Evolutionary conservation across 2,329 filamentous ascomycete genomes (phyloP), one percentile per base, ranked within the genome.

Genomic region (Monosporascus sp.): DNA sequence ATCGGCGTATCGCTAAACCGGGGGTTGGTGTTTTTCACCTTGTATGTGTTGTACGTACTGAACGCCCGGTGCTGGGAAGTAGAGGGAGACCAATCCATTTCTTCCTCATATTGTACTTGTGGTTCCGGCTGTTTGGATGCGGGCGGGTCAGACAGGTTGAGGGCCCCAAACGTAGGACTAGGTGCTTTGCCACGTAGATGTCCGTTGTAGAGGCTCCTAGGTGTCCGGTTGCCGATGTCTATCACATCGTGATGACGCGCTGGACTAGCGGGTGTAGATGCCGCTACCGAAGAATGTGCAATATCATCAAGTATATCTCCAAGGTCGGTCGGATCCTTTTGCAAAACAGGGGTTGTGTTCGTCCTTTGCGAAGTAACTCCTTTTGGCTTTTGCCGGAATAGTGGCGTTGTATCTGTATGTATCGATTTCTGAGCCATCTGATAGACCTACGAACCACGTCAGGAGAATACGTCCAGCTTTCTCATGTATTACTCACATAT

Each of bases 21-120:
- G 7, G 72, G 62, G 71, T 75, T 58, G 69, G 70, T 59, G 44
- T 74, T 72, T 45, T 72, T 71, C 55, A 69, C 60, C 50, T 67
- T 69, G 43, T 72, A 67, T 17, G 72, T 60, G 37, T 74, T 68
- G 46, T 72, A 68, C 45, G 76, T 70, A 55, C 74, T 77, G 63
- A 85, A 84, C 8, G 79, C 80, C 51, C 80, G 78, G 55, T 84
- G 72, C 48, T 74, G 72, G n/a, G 78, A 77, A 52, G 74, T 72
- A 0, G 82, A 83, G 1, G 86, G 85, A 2, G 84, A 81, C 84
- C 87, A 90, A 63, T 91, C 88, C 88, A 92, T 91, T 52, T 80
- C 79, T 40, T 87, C 81, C 1, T 72, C 73, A 53, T 78, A 72
- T 8, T 73, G 69, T 1, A 57, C 50, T 22, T 64, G 56, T 37